Conservation (phyloP, 106 monocot species). For the Agapanthus africanus region DNA sequence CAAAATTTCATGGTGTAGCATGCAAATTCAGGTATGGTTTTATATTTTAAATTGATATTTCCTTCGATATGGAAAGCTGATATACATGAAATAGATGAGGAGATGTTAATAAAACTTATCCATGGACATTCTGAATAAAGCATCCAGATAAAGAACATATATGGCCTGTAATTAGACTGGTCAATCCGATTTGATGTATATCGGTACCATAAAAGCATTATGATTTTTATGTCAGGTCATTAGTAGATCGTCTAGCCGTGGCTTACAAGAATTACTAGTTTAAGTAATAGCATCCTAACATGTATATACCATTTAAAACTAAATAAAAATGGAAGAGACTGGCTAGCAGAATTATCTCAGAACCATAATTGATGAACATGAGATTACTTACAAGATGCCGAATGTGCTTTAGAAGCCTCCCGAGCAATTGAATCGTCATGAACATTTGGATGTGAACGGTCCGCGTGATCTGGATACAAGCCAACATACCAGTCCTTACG, state of each 20-base stretch:
- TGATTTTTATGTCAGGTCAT: neutral
- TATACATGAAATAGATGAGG: neutral
- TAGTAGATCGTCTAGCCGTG: neutral
- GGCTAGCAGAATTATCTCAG: neutral
- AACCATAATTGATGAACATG: neutral
- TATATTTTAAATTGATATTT: no score
- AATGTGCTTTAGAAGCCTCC: constrained; percentile 31
- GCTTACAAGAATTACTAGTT: constrained; percentile 1
- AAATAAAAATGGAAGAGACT: neutral
- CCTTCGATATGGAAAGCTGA: neutral
- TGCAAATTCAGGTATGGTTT: neutral
- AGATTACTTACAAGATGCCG: constrained; percentile 36
- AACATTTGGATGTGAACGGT: constrained; percentile 91
- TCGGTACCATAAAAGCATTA: neutral
- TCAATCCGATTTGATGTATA: neutral
- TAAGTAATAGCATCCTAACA: neutral
- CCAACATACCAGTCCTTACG: constrained; percentile 91
- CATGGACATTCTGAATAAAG: neutral
- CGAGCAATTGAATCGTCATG: constrained; percentile 56
- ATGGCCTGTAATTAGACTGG: no score
- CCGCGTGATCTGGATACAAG: constrained; percentile 71
- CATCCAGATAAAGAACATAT: neutral
- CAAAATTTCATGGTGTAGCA: neutral
- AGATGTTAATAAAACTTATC: neutral
- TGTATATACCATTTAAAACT: neutral